Evolutionary conservation across 2,329 filamentous ascomycete genomes (phyloP), one percentile per base, ranked within the genome.

Genomic region (Eurotiales sp.): DNA sequence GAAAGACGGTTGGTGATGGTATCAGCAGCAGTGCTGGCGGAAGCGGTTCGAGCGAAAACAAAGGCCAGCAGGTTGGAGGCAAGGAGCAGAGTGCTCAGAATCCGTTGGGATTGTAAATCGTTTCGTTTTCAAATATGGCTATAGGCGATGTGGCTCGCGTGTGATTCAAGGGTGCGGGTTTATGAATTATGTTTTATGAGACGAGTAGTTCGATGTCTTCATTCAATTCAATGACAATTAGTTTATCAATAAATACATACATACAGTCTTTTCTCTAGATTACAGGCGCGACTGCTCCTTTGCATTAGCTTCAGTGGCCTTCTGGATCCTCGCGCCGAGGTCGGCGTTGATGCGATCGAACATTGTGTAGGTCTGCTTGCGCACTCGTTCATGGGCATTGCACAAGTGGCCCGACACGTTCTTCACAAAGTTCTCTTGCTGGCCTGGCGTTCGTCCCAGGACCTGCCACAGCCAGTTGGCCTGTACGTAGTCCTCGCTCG

Each of bases 311-410:
- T 84, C 81, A 1, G 81, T 83, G 47, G 72, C 72, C 55, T 73
- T 69, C 61, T 74, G 70, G 59, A 85, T 79, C 11, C 76, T 72
- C 30, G 63, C 64, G 22, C 81, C 81, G 3, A 85, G 72, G 14
- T 74, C 73, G 8, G 67, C 55, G 57, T 83, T 76, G n/a, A 85
- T 79, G 40, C 72, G 74, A 36, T 64, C 62, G 65, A 84, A 86
- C 80, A 84, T 83, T 46, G 72, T 78, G 60, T 84, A 85, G 14
- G 81, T 82, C 37, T 77, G 73, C 59, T 77, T 72, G 32, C 83
- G 75, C 32, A 82, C 79, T 56, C 77, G 77, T 53, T 73, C 70
- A 57, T 77, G 71, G 2, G 81, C 82, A 46, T 68, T 76, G 40
- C 68, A 70, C 56, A 86, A 66, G 58, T 85, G 81, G 3, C 71